phyloP scores from a whole-genome alignment of 441 rosid species.

The Erodium trifolium region DNA sequence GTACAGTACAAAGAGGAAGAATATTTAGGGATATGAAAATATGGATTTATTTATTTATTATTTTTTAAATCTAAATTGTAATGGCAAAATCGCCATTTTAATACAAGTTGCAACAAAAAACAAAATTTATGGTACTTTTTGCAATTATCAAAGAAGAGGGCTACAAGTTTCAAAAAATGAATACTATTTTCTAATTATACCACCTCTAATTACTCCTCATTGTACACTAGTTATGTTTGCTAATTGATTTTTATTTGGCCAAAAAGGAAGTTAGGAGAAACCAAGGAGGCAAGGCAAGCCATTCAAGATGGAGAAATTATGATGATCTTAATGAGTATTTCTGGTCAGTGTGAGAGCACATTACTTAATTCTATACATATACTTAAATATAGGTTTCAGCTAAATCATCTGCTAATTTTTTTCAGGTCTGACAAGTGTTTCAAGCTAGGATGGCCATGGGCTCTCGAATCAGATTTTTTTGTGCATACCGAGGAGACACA shows the following conservation, averaged over 20 bases:
- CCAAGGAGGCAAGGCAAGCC: too few species aligned
- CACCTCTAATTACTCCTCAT: slow-evolving; percentile 10
- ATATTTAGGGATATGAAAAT: too few species aligned
- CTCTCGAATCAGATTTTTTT: slow-evolving; percentile 62
- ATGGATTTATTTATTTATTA: too few species aligned
- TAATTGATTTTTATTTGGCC: slow-evolving; percentile 23
- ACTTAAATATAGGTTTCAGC: slow-evolving; percentile 11
- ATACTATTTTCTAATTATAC: not conserved
- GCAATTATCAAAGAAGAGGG: too few species aligned
- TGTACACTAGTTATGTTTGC: slow-evolving; percentile 13
- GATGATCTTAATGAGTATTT: too few species aligned
- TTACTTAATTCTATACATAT: slow-evolving; percentile 10
- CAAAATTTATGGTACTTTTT: too few species aligned
- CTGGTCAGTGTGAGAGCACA: slow-evolving; percentile 25
- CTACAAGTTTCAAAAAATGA: too few species aligned
- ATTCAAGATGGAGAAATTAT: too few species aligned
- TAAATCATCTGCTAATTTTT: slow-evolving; percentile 14
- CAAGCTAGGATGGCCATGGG: slow-evolving; percentile 67
- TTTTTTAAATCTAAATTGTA: too few species aligned
- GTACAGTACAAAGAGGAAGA: too few species aligned
- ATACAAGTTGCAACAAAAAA: too few species aligned
- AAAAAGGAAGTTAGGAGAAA: slow-evolving; percentile 9
- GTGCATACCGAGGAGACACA: slow-evolving; percentile 40
- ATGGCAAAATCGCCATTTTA: too few species aligned
- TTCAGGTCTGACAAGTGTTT: slow-evolving; percentile 78